Evolutionary conservation across 1,284 basidiomycete genomes (phyloP).

Genomic region (Pascua sp.): DNA sequence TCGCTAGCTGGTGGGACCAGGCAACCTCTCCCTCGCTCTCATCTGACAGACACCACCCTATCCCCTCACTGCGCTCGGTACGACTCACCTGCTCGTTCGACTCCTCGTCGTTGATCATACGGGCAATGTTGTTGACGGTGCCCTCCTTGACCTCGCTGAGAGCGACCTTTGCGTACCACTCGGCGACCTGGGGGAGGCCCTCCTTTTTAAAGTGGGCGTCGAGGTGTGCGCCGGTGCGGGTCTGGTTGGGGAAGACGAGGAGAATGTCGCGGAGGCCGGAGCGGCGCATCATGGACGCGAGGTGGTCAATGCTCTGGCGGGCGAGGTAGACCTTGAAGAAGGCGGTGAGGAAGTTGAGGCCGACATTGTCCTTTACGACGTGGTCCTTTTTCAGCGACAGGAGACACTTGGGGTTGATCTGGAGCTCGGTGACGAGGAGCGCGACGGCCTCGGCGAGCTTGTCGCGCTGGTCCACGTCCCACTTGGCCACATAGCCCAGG

Average conservation of each 20-base stretch:
- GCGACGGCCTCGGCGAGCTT: conserved; percentile 79
- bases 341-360: conserved; percentile 69
- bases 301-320: conserved; percentile 80
- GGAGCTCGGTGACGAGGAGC: conserved; percentile 74
- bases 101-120: conserved; percentile 55
- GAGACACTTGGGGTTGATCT: conserved; percentile 71
- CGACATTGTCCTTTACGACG: conserved; percentile 84
- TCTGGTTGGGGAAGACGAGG: conserved; percentile 79
- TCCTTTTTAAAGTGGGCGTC: conserved; percentile 82
- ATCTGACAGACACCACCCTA: no score
- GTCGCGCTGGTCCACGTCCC: conserved; percentile 68
- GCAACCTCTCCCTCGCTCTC: no score
- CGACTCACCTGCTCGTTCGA: conserved; percentile 60
- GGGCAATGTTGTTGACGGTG: conserved; percentile 61
- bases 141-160: conserved; percentile 67
- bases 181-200: conserved; percentile 70
- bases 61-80: neutral
- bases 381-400: conserved; percentile 86
- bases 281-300: conserved; percentile 70
- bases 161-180: conserved; percentile 88
- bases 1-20: no score
- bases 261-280: conserved; percentile 82
- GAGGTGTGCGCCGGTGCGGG: conserved; percentile 66
- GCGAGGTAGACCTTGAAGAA: conserved; percentile 65
- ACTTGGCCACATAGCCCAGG: conserved; percentile 81